Evolutionary conservation across 495 filamentous ascomycete genomes (phyloP).

Genomic region (Penicillium canariense): DNA sequence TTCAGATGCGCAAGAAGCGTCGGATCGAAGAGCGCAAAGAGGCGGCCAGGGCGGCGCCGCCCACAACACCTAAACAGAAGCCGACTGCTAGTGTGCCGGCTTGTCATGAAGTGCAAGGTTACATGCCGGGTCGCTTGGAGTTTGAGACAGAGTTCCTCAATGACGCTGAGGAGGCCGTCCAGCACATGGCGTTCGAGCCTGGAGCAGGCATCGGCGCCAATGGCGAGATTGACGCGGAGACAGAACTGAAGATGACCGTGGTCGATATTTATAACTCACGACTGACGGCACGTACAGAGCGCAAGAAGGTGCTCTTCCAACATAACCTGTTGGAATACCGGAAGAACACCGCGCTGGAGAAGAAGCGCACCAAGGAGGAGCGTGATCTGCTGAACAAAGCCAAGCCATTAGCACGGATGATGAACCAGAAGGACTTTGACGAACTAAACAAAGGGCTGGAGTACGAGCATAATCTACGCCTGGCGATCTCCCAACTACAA

Average conservation of each 20-base stretch:
- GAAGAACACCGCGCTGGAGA: constrained; percentile 81
- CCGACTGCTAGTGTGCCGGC: constrained; percentile 90
- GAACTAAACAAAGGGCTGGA: constrained; percentile 77
- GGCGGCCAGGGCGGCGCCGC: constrained; percentile 76
- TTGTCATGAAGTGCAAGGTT: constrained; percentile 96
- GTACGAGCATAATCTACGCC: constrained; percentile 85
- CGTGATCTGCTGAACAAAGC: constrained; percentile 83
- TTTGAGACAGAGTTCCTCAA: constrained; percentile 98
- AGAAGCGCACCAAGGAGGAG: constrained; percentile 95
- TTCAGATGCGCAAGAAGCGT: constrained; percentile 90
- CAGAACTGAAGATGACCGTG: constrained; percentile 94
- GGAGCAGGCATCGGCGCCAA: constrained; percentile 89
- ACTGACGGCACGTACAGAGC: constrained; percentile 84
- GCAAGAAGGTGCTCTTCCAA: constrained; percentile 96
- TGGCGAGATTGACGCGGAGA: constrained; percentile 85
- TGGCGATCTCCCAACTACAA: constrained; percentile 87
- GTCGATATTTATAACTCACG: constrained; percentile 98
- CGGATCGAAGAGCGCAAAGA: constrained; percentile 92
- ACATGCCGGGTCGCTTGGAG: constrained; percentile 96
- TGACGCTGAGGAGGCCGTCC: constrained; percentile 96
- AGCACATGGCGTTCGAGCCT: constrained; percentile 96
- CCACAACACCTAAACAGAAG: constrained; percentile 87
- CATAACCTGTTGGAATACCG: constrained; percentile 89
- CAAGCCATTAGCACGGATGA: constrained; percentile 95
- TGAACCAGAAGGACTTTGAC: constrained; percentile 90